Percentiles rank a stretch among this genome's conserved stretches.
Conservation (phyloP, 768 basidiomycete species). For the Phylloporus scabripes region DNA sequence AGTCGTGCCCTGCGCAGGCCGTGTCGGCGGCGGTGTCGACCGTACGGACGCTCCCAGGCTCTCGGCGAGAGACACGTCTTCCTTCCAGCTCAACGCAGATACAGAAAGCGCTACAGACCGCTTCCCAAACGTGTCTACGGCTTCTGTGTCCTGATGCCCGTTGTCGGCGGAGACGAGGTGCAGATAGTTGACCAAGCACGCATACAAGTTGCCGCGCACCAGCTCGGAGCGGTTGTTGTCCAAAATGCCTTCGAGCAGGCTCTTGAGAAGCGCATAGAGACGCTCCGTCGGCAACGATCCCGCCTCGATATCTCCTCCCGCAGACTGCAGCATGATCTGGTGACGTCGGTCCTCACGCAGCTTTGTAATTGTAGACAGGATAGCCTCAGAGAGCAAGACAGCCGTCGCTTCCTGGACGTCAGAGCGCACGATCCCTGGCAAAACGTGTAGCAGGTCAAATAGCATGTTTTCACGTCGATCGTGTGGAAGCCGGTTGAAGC, state of each 20-base stretch:
- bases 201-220: slow-evolving; percentile 93
- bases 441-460: slow-evolving; percentile 82
- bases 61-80: slow-evolving; percentile 36
- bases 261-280: slow-evolving; percentile 66
- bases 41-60: slow-evolving; percentile 29
- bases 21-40: slow-evolving; percentile 15
- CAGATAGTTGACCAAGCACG: slow-evolving; percentile 82
- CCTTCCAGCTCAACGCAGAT: slow-evolving; percentile 35
- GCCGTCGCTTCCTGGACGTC: slow-evolving; percentile 68
- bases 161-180: slow-evolving; percentile 47
- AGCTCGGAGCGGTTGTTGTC: slow-evolving; percentile 76
- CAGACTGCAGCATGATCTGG: slow-evolving; percentile 61
- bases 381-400: slow-evolving; percentile 77
- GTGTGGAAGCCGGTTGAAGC: slow-evolving; percentile 76
- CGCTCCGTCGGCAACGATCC: slow-evolving; percentile 77
- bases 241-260: slow-evolving; percentile 67
- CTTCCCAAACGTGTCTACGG: slow-evolving; percentile 20
- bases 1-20: slow-evolving; percentile 15
- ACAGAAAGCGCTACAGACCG: slow-evolving; percentile 27
- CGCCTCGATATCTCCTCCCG: slow-evolving; percentile 55
- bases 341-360: slow-evolving; percentile 78
- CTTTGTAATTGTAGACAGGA: slow-evolving; percentile 80
- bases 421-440: slow-evolving; percentile 65
- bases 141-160: slow-evolving; percentile 10
- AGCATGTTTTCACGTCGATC: slow-evolving; percentile 84